phyloP scores from a whole-genome alignment of 345 rosid species.

The Noccaea caerulescens region DNA sequence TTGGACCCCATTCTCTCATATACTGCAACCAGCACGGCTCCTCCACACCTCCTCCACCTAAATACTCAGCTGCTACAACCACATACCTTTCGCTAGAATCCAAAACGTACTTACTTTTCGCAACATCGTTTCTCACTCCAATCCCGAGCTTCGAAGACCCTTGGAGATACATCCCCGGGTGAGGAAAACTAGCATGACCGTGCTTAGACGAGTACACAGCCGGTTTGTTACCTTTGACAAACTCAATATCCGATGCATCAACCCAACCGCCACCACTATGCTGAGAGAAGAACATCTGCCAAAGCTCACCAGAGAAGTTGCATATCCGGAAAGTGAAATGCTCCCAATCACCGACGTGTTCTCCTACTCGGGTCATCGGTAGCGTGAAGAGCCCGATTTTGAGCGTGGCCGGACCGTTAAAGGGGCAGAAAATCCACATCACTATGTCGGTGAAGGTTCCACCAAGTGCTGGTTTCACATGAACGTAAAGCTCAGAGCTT shows the following conservation, averaged over 20 bases:
- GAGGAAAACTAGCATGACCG: slow-evolving; percentile 92
- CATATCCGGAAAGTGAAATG: slow-evolving; percentile 83
- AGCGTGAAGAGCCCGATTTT: slow-evolving; percentile 73
- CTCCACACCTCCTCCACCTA: slow-evolving; percentile 56
- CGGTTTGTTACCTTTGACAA: slow-evolving; percentile 56
- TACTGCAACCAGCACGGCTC: slow-evolving; percentile 90
- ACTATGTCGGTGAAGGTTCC: slow-evolving; percentile 88
- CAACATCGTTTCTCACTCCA: slow-evolving; percentile 75
- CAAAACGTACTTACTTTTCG: slow-evolving; percentile 55
- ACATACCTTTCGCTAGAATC: slow-evolving; percentile 77
- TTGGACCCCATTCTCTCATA: slow-evolving; percentile 98
- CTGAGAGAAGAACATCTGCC: slow-evolving; percentile 78
- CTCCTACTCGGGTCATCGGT: slow-evolving; percentile 69
- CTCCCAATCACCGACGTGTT: slow-evolving; percentile 93
- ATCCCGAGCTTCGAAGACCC: slow-evolving; percentile 79
- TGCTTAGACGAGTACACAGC: slow-evolving; percentile 78
- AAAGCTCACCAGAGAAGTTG: slow-evolving; percentile 86
- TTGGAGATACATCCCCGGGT: slow-evolving; percentile 76
- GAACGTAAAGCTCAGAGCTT: slow-evolving; percentile 81
- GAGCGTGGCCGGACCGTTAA: slow-evolving; percentile 85
- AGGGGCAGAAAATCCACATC: slow-evolving; percentile 95
- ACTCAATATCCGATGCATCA: slow-evolving; percentile 70
- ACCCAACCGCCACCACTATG: slow-evolving; percentile 92
- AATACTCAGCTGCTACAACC: slow-evolving; percentile 79
- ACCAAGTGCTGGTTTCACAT: slow-evolving; percentile 85